Percentiles rank a stretch among this genome's conserved stretches.
Evolutionary conservation across 768 basidiomycete genomes (phyloP).

Genomic region (Boletellus emodensis): DNA sequence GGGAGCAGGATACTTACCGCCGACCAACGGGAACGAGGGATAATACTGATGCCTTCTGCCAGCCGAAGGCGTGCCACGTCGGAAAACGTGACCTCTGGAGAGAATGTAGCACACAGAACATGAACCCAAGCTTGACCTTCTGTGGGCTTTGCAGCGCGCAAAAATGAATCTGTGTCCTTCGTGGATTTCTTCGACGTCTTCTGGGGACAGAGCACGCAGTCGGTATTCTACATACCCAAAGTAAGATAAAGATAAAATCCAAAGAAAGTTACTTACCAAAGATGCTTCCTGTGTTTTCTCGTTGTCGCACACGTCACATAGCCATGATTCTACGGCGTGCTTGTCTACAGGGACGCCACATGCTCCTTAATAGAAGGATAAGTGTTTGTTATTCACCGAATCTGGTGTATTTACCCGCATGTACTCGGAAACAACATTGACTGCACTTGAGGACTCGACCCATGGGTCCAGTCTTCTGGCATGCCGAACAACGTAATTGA

Average conservation of each 20-base stretch:
- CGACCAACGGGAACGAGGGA: slow-evolving; percentile 69
- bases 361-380: slow-evolving; percentile 40
- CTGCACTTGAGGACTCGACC: slow-evolving; percentile 81
- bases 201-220: slow-evolving; percentile 82
- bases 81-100: slow-evolving; percentile 78
- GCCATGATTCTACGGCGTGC: slow-evolving; percentile 66
- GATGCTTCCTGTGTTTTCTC: slow-evolving; percentile 77
- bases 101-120: slow-evolving; percentile 83
- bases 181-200: slow-evolving; percentile 31
- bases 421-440: slow-evolving; percentile 72
- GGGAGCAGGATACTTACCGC: slow-evolving; percentile 45
- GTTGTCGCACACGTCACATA: slow-evolving; percentile 85
- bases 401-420: slow-evolving; percentile 53
- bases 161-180: slow-evolving; percentile 56
- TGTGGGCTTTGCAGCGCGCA: slow-evolving; percentile 82
- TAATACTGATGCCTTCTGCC: slow-evolving; percentile 82
- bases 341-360: slow-evolving; percentile 70
- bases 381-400: background rate
- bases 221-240: slow-evolving; percentile 52
- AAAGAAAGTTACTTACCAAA: slow-evolving; percentile 47
- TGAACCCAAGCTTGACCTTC: slow-evolving; percentile 95
- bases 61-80: slow-evolving; percentile 67
- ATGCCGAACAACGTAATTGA: slow-evolving; percentile 71
- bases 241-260: slow-evolving; percentile 1
- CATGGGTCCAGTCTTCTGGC: slow-evolving; percentile 67